phyloP scores from a whole-genome alignment of 805 yeast genomes.

The Saccharomycopsis amapae region DNA sequence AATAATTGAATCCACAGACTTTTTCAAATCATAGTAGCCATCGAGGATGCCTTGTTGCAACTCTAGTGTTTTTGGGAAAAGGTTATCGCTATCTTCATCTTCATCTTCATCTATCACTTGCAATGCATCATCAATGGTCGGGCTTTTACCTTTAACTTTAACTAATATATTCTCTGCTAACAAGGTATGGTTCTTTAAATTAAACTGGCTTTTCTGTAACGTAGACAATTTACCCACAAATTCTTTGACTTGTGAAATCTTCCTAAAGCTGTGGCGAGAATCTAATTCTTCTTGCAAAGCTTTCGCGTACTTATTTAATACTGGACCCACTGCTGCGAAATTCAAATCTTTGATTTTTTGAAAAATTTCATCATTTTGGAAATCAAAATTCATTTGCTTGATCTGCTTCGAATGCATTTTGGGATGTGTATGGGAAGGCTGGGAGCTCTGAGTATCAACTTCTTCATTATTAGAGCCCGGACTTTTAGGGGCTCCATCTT shows the following conservation, averaged over 20 bases:
- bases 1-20: slow-evolving; percentile 32
- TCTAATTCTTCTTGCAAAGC: slow-evolving; percentile 64
- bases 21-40: slow-evolving; percentile 21
- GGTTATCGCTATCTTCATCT: slow-evolving; percentile 19
- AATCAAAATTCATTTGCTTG: slow-evolving; percentile 11
- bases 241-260: slow-evolving; percentile 57
- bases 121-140: slow-evolving; percentile 5
- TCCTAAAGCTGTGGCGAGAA: slow-evolving; percentile 46
- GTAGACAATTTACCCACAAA: slow-evolving; percentile 66
- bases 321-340: slow-evolving; percentile 73
- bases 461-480: neutral
- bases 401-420: neutral
- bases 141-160: slow-evolving; percentile 31
- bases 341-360: slow-evolving; percentile 54
- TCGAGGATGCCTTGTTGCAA: slow-evolving; percentile 18
- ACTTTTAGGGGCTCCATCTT: slow-evolving; percentile 2
- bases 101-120: slow-evolving; percentile 22
- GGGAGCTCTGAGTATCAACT: neutral
- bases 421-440: neutral
- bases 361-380: slow-evolving; percentile 40
- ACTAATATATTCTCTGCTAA: slow-evolving; percentile 61
- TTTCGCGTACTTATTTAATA: slow-evolving; percentile 64
- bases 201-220: slow-evolving; percentile 59
- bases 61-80: slow-evolving; percentile 23
- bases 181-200: slow-evolving; percentile 64